Conservation (phyloP, 2,329 filamentous ascomycete genomes). For the Aspergillus carbonarius region DNA sequence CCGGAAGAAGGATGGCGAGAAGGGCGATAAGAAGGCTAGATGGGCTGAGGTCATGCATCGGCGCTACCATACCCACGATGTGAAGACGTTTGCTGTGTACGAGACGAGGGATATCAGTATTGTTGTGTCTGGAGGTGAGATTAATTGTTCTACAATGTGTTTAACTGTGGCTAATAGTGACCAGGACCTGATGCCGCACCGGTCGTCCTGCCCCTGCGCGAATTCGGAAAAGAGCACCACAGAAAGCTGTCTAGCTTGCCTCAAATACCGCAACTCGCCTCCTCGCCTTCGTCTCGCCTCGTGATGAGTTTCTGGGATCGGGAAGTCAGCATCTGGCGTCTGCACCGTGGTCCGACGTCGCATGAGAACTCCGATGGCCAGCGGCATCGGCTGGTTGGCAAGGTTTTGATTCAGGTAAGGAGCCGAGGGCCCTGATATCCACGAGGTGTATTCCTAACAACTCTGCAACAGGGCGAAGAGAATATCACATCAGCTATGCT, state of each 20-base stretch:
- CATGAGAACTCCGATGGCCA: slow-evolving; percentile 42
- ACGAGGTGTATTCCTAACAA: slow-evolving; percentile 6
- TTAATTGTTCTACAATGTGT: not conserved
- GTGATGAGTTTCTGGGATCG: slow-evolving; percentile 91
- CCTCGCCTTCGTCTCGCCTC: slow-evolving; percentile 70
- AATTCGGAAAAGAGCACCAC: slow-evolving; percentile 76
- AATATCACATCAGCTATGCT: slow-evolving; percentile 76
- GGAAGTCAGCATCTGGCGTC: slow-evolving; percentile 79
- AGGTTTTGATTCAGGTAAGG: slow-evolving; percentile 57
- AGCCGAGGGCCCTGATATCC: not conserved
- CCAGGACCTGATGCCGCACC: slow-evolving; percentile 81
- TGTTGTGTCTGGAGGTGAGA: slow-evolving; percentile 81
- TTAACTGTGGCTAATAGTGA: slow-evolving; percentile 10
- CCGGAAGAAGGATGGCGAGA: slow-evolving; percentile 55
- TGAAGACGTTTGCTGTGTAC: slow-evolving; percentile 89
- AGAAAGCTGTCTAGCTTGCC: slow-evolving; percentile 80
- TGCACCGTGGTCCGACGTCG: slow-evolving; percentile 51
- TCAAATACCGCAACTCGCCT: slow-evolving; percentile 70
- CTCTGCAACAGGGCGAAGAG: slow-evolving; percentile 62
- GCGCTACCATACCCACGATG: slow-evolving; percentile 87
- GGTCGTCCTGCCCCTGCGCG: slow-evolving; percentile 74
- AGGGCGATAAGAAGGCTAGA: slow-evolving; percentile 57
- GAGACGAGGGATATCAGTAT: slow-evolving; percentile 82
- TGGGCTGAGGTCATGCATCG: slow-evolving; percentile 88
- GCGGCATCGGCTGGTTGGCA: slow-evolving; percentile 58